Base-by-base conservation (phyloP, 1,139 yeast genomes). In the Ogataea hybrid region DNA sequence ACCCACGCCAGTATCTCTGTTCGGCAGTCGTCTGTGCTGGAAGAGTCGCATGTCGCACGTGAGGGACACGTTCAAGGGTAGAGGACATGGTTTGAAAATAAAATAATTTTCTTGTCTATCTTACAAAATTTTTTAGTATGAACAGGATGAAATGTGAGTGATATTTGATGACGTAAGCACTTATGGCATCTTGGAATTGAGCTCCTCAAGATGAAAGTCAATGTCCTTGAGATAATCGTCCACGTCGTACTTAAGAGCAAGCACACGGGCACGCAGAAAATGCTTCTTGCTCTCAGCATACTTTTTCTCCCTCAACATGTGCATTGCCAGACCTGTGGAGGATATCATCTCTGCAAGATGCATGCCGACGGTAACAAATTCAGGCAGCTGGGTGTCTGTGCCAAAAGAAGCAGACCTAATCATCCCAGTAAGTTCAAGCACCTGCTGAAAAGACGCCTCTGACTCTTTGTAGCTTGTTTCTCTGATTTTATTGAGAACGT, bases 11-110 rank as follows among this genome's bases (percentile, higher is more conserved):
- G 67, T 87, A 92, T 54, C 94, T 73, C 60, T 89, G 95, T 56
- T 92, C 98, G 0, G 97, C 92, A 0, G 97, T 89, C 3, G 92
- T 83, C 55, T 85, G 90, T 11, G 80, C 77, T 10, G 97, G 95
- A 14, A 81, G 69, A 1, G 87, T 81, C 3, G 97, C 87, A 53
- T 80, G 80, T 61, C 89, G 75, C 30, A 75, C 77, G 33, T 84
- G 83, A 36, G 79, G 75, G 17, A 89, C 74, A 59, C 90, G 75
- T 49, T 79, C 82, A 58, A 79, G 73, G 25, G 77, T 74, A 5
- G 97, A 81, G 6, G 97, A 88, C 98, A 92, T 49, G 15, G 5
- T 18, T 14, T 25, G 12, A 12, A 31, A 28, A 20, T n/a, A 32
- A 16, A 20, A 18, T 18, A 18, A 28, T 32, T 17, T 22, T 28